Percentiles rank a stretch among this genome's conserved stretches.
These are phyloP conservation scores for Filobasidium floriforme DNA, from an alignment of 768 basidiomycete species.

Conservation along the genomic window DNA sequence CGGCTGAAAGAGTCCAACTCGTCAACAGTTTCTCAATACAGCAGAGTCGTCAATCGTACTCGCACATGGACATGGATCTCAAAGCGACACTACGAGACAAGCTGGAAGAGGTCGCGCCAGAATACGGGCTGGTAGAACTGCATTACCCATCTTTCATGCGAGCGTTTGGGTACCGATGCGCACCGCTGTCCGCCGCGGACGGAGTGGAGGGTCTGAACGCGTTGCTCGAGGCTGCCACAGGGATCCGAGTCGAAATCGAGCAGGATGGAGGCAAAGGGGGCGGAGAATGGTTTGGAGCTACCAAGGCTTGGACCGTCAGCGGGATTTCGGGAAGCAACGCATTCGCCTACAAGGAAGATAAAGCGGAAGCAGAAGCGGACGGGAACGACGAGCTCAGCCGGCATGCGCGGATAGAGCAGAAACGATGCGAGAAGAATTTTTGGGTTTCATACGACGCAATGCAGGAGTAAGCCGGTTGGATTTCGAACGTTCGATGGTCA, in stretches of 20 bases:
- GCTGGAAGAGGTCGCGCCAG: conserved; percentile 80
- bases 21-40: conserved; percentile 71
- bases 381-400: conserved; percentile 31
- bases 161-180: conserved; percentile 78
- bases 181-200: conserved; percentile 84
- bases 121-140: conserved; percentile 88
- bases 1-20: background rate
- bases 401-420: conserved; percentile 49
- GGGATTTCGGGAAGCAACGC: conserved; percentile 30
- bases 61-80: conserved; percentile 94
- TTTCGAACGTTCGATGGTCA: background rate
- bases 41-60: conserved; percentile 86
- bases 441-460: conserved; percentile 93
- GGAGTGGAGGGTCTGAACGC: conserved; percentile 83
- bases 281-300: conserved; percentile 92
- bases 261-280: conserved; percentile 81
- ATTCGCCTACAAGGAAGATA: conserved; percentile 35
- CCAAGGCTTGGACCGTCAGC: conserved; percentile 63
- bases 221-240: conserved; percentile 80
- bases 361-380: conserved; percentile 8
- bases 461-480: conserved; percentile 59
- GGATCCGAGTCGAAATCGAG: conserved; percentile 84
- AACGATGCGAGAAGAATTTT: conserved; percentile 87
- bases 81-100: conserved; percentile 72
- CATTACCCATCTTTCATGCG: conserved; percentile 89